Conservation (phyloP, 345 rosid genomes). For the Gossypium raimondii region DNA sequence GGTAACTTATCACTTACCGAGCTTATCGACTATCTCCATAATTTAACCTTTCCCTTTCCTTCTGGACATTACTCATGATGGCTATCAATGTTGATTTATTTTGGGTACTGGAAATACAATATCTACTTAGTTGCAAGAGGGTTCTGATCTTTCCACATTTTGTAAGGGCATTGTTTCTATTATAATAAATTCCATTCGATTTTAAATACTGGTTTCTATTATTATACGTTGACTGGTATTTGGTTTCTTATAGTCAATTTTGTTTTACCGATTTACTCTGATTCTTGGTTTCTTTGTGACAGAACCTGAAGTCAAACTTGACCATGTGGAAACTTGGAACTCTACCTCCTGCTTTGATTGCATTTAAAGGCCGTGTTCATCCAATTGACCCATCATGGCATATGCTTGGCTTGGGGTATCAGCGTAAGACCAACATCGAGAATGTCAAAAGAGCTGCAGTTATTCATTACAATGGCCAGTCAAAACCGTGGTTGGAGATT, state of each 20-base stretch:
- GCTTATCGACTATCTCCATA: neutral
- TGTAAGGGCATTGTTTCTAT: no score
- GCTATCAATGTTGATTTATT: neutral
- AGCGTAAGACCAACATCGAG: slow-evolving; percentile 62
- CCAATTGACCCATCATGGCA: slow-evolving; percentile 87
- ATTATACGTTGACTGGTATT: neutral
- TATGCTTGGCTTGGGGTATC: slow-evolving; percentile 96
- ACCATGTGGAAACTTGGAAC: slow-evolving; percentile 99
- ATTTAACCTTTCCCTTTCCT: neutral
- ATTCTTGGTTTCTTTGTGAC: slow-evolving; percentile 24
- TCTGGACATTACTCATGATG: slow-evolving; percentile 4
- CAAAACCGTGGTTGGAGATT: slow-evolving; percentile 93
- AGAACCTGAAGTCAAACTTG: slow-evolving; percentile 86
- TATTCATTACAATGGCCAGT: slow-evolving; percentile 93
- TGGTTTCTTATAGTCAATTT: neutral
- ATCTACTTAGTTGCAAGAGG: no score
- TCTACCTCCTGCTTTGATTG: slow-evolving; percentile 90
- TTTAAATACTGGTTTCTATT: neutral
- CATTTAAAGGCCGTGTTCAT: slow-evolving; percentile 80
- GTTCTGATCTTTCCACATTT: no score
- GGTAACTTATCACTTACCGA: slow-evolving; percentile 38
- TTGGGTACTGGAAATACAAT: neutral
- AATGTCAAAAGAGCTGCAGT: slow-evolving; percentile 81
- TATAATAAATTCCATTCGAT: neutral
- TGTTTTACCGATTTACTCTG: slow-evolving; percentile 16